Evolutionary conservation across 768 basidiomycete species (phyloP), one percentile per base, ranked within the genome.

Genomic region (Ramaria rubella): DNA sequence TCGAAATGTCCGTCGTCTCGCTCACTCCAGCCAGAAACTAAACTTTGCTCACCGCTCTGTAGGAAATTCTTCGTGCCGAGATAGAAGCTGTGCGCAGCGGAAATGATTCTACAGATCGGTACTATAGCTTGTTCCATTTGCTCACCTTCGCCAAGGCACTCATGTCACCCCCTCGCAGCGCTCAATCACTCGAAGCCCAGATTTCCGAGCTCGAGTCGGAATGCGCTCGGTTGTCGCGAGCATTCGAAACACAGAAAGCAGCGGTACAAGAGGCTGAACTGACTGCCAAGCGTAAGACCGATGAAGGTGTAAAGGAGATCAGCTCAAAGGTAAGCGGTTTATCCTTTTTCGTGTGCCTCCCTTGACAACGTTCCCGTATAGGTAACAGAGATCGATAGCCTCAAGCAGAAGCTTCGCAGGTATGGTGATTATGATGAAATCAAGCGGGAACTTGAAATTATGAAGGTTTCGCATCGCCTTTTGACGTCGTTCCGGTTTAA

Each of bases 361-460:
- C 31, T 29, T 49, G 46, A 57, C 55, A 33, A 40, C 31, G n/a
- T 19, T 55, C 2, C 21, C 30, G 19, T 42, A 29, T 55, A 90
- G 82, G 71, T 67, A 3, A 67, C 68, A 2, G 94, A 96, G 70
- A 73, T 86, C 4, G 86, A 87, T 15, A 77, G 77, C 48, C 75
- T 94, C 2, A 84, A 80, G 66, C 70, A 73, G 31, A 84, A 83
- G 61, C 72, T 98, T 34, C 83, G 81, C 63, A 81, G 81, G 61
- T 90, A 86, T 59, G 69, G 69, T 15, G 93, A 99, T 69, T 98
- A 99, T 64, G 95, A 98, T 64, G 94, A 98, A 72, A 84, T 98
- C 66, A 98, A 98, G 74, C 86, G 96, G 26, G 96, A 99, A 68
- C 78, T 99, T 27, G 94, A 94, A 66, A 98, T 99, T 61, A 90